Conservation (phyloP, 2,329 filamentous ascomycete genomes). For the Epichloe amarillans region DNA sequence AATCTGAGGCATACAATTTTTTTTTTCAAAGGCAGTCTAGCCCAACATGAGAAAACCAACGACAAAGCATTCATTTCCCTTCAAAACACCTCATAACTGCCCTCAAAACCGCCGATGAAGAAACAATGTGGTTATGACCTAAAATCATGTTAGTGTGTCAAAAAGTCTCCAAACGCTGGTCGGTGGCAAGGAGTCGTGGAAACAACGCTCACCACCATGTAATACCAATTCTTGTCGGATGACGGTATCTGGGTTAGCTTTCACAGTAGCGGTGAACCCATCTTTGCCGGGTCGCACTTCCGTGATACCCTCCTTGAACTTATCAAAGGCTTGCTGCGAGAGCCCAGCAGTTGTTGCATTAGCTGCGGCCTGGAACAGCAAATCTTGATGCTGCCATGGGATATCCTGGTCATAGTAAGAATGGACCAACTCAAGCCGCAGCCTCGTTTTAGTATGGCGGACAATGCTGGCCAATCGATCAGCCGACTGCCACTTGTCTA, state of each 20-base stretch:
- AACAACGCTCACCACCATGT: constrained; percentile 34
- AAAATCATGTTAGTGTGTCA: neutral
- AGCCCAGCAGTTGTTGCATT: constrained; percentile 31
- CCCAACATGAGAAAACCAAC: too few relatives aligned
- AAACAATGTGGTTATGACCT: constrained; percentile 61
- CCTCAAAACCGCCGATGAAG: constrained; percentile 48
- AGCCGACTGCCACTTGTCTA: constrained; percentile 73
- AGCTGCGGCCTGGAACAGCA: constrained; percentile 47
- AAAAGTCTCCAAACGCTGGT: neutral
- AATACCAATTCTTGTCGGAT: constrained; percentile 42
- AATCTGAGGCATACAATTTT: too few relatives aligned
- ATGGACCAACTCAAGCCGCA: constrained; percentile 64
- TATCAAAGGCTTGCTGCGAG: constrained; percentile 24
- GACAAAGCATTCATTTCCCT: neutral
- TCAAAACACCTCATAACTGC: constrained; percentile 55
- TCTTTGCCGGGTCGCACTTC: constrained; percentile 26
- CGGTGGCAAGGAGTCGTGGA: neutral
- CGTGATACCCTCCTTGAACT: constrained; percentile 33
- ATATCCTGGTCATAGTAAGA: constrained; percentile 75
- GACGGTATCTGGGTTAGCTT: constrained; percentile 28
- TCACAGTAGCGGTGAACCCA: constrained; percentile 35
- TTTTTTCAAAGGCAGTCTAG: too few relatives aligned
- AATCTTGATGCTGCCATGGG: constrained; percentile 55
- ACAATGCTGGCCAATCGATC: constrained; percentile 48
- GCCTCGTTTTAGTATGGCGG: constrained; percentile 32